Evolutionary conservation across 202 grass and related monocot species (phyloP).

Genomic region (Saccharum hybrid): DNA sequence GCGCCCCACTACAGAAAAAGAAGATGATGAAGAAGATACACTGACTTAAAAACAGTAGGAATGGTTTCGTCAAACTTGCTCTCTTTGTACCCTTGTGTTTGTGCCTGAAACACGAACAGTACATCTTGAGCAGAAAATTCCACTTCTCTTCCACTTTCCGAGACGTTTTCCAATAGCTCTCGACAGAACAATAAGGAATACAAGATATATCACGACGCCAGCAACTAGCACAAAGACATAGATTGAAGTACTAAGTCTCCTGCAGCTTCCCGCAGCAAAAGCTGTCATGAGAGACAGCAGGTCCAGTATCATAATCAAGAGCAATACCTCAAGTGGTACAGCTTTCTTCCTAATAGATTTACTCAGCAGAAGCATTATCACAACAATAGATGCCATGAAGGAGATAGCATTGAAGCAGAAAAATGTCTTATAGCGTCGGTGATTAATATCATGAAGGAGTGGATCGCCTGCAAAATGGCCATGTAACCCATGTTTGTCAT

Average conservation of each 20-base stretch:
- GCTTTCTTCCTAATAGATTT: constrained; percentile 32
- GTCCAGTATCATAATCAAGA: constrained; percentile 52
- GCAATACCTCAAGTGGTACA: constrained; percentile 37
- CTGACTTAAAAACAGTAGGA: background rate
- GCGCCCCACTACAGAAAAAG: background rate
- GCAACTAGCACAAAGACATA: constrained; percentile 51
- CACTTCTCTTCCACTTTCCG: background rate
- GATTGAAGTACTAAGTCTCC: constrained; percentile 34
- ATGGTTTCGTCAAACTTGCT: constrained; percentile 14
- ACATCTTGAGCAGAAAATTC: background rate
- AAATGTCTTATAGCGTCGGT: constrained; percentile 48
- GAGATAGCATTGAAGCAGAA: constrained; percentile 62
- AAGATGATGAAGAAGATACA: background rate
- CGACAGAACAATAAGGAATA: constrained; percentile 9
- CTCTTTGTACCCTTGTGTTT: background rate
- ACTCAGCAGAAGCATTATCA: constrained; percentile 62
- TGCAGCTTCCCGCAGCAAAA: constrained; percentile 59
- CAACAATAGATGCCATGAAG: constrained; percentile 61
- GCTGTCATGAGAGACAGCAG: constrained; percentile 54
- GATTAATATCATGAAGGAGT: constrained; percentile 47
- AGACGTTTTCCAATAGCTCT: constrained; percentile 3
- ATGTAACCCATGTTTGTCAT: background rate
- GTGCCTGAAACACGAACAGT: background rate
- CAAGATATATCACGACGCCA: constrained; percentile 32
- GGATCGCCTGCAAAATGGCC: constrained; percentile 44